Conservation (phyloP, 257 asterid genomes). For the Forsythia suspensa region DNA sequence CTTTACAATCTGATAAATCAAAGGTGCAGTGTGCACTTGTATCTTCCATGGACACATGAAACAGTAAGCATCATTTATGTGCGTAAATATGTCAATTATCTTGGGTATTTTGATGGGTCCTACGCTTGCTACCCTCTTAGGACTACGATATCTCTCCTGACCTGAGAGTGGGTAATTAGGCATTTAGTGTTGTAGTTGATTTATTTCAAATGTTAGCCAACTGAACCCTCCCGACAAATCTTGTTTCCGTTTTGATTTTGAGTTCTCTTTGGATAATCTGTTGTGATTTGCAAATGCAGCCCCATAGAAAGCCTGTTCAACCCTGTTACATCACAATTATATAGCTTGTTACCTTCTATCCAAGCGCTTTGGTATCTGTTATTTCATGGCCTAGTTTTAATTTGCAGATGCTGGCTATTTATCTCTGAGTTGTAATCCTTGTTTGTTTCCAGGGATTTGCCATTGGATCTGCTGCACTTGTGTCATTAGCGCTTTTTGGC, state of each 20-base stretch:
- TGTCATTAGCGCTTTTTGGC: slow-evolving; percentile 15
- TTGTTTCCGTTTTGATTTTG: no score
- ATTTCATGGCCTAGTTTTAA: not conserved
- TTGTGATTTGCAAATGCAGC: no score
- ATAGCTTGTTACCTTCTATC: not conserved
- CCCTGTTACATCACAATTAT: not conserved
- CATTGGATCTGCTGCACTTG: slow-evolving; percentile 21
- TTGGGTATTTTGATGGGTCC: no score
- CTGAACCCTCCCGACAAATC: no score
- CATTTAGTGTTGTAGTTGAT: no score
- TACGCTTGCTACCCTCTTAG: no score
- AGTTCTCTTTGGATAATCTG: no score
- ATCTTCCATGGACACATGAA: not conserved
- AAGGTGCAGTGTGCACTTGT: not conserved
- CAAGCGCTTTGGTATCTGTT: not conserved
- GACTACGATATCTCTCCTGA: no score
- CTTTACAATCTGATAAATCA: not conserved
- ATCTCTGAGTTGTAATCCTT: not conserved
- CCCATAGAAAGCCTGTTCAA: no score
- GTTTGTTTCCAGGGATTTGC: slow-evolving; percentile 16
- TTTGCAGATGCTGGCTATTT: not conserved
- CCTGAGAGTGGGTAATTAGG: no score
- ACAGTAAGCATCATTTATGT: not conserved
- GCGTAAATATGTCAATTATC: not conserved
- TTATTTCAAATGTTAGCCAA: no score